Base-by-base conservation (phyloP, 75 land plant genomes). In the Cryptomeria japonica region DNA sequence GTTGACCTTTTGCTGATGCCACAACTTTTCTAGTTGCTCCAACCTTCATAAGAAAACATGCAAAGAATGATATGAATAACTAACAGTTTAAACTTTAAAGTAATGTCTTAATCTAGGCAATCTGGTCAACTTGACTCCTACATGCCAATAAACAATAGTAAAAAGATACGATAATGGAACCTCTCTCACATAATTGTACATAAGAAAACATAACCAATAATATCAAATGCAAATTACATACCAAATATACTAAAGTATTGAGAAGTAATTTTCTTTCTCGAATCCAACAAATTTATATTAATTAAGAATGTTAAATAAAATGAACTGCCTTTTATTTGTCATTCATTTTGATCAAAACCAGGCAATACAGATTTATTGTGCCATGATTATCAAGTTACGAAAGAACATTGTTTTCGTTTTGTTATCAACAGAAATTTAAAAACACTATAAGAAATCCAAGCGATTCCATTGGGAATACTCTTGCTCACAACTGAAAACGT, bases 1-100 rank as follows among this genome's bases (percentile, higher is more conserved):
- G 94, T 88, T 93, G 95, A 80, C 97, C 97, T 90, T 95, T 93
- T 53, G 96, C 95, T 64, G 87, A 86, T 61, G 97, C 99, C 46
- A 98, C 92, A 64, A 86, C 89, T 88, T 88, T 94, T 86, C 99
- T 92, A n/a, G 99, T 97, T 85, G 89, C 86, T 61, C 99, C 97
- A 86, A 98, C 90, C 99, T 98, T 89, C 86, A 77, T 34, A 53
- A 13, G 83, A 22, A 91, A 68, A 46, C 39, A 88, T 77, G 56
- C 68, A 47, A 34, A 85, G 42, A 87, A 47, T 85, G 19, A 36
- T 84, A 3, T 64, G 11, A 77, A 34, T 73, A 73, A 72, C 28
- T 5, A 58, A 51, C 13, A 51, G 53, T 12, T 3, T 86, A 18
- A 34, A 64, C 55, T 10, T 31, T 38, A 22, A 22, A 14, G 25